These are phyloP conservation scores for Penicillium sp. DNA, from an alignment of 2,329 filamentous ascomycete genomes.

Conservation along the genomic window DNA sequence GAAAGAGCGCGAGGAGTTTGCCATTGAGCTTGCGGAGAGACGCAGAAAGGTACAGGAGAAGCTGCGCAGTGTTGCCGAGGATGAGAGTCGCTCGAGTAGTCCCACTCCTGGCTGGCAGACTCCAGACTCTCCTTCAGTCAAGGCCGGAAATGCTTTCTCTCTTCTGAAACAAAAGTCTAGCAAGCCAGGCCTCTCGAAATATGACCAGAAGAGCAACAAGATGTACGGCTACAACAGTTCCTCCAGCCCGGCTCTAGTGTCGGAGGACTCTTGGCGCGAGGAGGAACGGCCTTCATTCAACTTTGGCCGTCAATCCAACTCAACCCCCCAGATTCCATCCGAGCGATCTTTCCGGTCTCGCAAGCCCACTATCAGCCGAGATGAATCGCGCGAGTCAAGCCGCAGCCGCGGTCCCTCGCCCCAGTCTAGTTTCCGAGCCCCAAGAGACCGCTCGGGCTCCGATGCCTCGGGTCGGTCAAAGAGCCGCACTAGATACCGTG, in stretches of 20 bases:
- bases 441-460: conserved; percentile 56
- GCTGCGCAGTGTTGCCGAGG: conserved; percentile 43
- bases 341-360: conserved; percentile 31
- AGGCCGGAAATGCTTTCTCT: conserved; percentile 45
- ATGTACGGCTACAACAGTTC: conserved; percentile 42
- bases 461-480: conserved; percentile 54
- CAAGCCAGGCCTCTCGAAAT: conserved; percentile 32
- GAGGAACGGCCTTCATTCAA: conserved; percentile 34
- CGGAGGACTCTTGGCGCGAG: conserved; percentile 38
- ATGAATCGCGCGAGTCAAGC: conserved; percentile 36
- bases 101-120: conserved; percentile 38
- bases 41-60: conserved; percentile 50
- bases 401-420: conserved; percentile 38
- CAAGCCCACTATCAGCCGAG: conserved; percentile 28
- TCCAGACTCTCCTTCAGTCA: conserved; percentile 32
- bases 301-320: conserved; percentile 37
- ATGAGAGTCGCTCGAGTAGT: conserved; percentile 45
- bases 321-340: conserved; percentile 36
- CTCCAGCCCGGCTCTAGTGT: conserved; percentile 36
- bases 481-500: conserved; percentile 52
- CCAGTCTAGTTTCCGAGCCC: conserved; percentile 39
- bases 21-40: conserved; percentile 48
- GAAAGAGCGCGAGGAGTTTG: conserved; percentile 49
- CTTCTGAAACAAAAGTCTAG: conserved; percentile 44
- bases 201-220: conserved; percentile 41